phyloP scores from a whole-genome alignment of 257 asterid genomes.

The Lithospermum erythrorhizon region DNA sequence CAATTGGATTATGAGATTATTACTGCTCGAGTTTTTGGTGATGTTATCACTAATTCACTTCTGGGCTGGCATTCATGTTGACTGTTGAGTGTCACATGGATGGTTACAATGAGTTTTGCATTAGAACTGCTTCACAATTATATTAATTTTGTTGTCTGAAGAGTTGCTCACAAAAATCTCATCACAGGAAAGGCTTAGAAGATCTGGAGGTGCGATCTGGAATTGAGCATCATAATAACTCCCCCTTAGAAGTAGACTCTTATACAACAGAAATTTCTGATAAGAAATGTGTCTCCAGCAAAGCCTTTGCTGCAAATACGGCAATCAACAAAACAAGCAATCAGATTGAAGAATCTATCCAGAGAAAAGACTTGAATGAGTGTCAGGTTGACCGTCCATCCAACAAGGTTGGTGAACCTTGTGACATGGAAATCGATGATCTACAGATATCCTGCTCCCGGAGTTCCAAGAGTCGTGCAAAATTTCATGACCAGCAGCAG shows the following conservation, averaged over 20 bases:
- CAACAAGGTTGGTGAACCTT: too few relatives aligned
- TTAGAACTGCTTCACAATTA: slow-evolving; percentile 2
- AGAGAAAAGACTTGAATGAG: too few relatives aligned
- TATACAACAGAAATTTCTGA: slow-evolving; percentile 6
- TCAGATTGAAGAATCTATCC: too few relatives aligned
- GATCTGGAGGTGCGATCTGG: slow-evolving; percentile 5
- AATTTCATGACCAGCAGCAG: slow-evolving; percentile 10
- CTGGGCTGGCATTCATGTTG: background rate
- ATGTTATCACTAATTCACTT: too few relatives aligned
- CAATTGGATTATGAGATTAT: too few relatives aligned
- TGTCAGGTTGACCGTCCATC: too few relatives aligned
- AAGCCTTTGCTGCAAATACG: too few relatives aligned
- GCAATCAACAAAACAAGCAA: too few relatives aligned
- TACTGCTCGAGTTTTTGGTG: too few relatives aligned
- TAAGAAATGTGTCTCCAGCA: background rate
- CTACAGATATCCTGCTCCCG: too few relatives aligned
- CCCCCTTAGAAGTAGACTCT: slow-evolving; percentile 4
- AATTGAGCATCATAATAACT: background rate
- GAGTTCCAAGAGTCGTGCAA: background rate
- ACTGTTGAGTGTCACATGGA: background rate
- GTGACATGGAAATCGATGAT: too few relatives aligned
- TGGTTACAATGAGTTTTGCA: background rate
- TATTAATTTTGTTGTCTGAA: background rate
- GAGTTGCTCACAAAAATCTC: background rate
- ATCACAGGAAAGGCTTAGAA: slow-evolving; percentile 13